Evolutionary conservation across 306 rosid species (phyloP), one percentile per base, ranked within the genome.

Genomic region (Rubus idaeus): DNA sequence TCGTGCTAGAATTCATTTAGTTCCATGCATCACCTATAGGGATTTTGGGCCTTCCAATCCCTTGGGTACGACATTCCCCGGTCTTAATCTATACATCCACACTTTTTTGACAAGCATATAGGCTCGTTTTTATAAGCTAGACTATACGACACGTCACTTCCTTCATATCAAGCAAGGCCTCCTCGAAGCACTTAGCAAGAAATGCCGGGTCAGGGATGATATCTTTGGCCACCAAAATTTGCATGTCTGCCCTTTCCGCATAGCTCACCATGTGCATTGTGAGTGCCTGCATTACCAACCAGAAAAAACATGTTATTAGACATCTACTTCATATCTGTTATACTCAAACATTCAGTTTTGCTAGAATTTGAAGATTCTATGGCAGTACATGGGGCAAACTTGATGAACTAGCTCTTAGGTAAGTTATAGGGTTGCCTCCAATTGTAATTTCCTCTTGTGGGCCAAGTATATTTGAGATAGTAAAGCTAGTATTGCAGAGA

Each of bases 231-330:
- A 90, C 98, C 85, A 88, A 83, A 65, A 95, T 87, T 82, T 95
- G 97, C 96, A 95, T 88, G 74, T 95, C 96, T 23, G 95, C 98
- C 74, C 78, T 88, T 67, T 90, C 96, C 51, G 87, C 97, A 78
- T 95, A 95, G 84, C 96, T 95, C 84, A 95, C 75, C 98, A 95
- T 88, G 78, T 89, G 91, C 93, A 94, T 79, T 49, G 84, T 79
- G 52, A 94, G 87, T 49, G 96, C 97, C 97, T 92, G 87, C 83
- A 70, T 73, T 50, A 60, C 52, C 79, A 80, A 51, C 81, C 86
- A 79, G 35, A 20, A 6, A 53, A 75, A 66, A 16, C 62, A 71
- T 47, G 53, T 51, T 14, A 39, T 47, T 21, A 20, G 18, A 35
- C n/a, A 41, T 42, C 49, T 18, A 55, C 5, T 9, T 35, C 62